These are phyloP conservation scores for Leptographium galeiforme DNA, from an alignment of 2,329 filamentous ascomycete species.

Conservation along the genomic window DNA sequence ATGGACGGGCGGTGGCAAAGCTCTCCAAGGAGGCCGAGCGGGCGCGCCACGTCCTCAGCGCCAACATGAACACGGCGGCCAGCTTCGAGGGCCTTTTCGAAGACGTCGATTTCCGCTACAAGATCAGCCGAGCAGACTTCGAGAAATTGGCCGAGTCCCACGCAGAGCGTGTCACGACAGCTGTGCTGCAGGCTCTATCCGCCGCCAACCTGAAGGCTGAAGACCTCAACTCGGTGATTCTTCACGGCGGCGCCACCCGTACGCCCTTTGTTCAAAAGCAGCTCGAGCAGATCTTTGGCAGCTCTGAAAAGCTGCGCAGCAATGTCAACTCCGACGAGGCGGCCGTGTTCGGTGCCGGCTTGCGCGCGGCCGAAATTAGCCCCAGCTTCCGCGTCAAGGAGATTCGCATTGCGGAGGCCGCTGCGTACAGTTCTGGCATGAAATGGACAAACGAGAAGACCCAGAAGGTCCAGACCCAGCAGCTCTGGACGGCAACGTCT, in stretches of 20 bases:
- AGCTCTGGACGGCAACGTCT: constrained; percentile 69
- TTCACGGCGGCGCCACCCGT: constrained; percentile 79
- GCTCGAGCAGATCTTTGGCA: constrained; percentile 63
- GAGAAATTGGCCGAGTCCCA: constrained; percentile 63
- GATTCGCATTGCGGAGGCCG: constrained; percentile 68
- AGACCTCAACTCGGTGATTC: constrained; percentile 79
- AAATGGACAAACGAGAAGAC: constrained; percentile 54
- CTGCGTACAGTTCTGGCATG: constrained; percentile 60
- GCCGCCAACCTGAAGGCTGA: constrained; percentile 57
- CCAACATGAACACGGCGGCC: constrained; percentile 68
- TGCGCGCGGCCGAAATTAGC: constrained; percentile 83
- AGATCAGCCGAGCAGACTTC: constrained; percentile 66
- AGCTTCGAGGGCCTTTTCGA: constrained; percentile 85
- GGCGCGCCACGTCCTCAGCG: constrained; percentile 77
- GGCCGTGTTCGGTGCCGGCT: constrained; percentile 88
- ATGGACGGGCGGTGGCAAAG: constrained; percentile 78
- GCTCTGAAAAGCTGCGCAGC: constrained; percentile 65
- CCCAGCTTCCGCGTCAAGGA: constrained; percentile 97
- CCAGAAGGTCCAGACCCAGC: constrained; percentile 61
- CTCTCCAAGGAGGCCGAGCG: constrained; percentile 88
- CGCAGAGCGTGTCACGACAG: constrained; percentile 51
- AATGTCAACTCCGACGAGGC: constrained; percentile 97
- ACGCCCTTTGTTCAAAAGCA: constrained; percentile 91
- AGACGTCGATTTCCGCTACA: constrained; percentile 87
- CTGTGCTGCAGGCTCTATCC: constrained; percentile 62